Evolutionary conservation across 2,329 filamentous ascomycete species (phyloP), one percentile per base, ranked within the genome.

Genomic region (Pochonia chlamydosporia): DNA sequence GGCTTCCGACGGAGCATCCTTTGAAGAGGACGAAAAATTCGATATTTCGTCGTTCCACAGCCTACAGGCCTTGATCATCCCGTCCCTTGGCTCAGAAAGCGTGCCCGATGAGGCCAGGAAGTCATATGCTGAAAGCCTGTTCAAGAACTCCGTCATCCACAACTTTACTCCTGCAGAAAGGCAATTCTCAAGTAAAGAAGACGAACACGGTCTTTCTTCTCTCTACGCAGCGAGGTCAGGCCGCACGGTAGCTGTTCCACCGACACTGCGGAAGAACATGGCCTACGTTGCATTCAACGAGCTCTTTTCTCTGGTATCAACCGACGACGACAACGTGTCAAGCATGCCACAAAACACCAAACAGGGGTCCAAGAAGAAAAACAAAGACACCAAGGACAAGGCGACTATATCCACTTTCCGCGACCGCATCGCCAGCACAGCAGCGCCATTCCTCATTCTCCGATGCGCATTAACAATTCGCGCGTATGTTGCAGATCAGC

Each of bases 401-500:
- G 54, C 57, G 7, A 44, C 51, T 52, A 9, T 60, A 54, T 37
- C 64, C 16, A 58, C 63, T 2, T 63, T 73, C 10, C 71, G 74
- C 49, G 65, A 79, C 35, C 74, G 81, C 11, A 80, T 97, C 14
- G 87, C 92, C 0, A 78, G 82, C 59, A 85, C 85, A 3, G 81
- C 85, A 1, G 85, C 88, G 0, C 89, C 89, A 0, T 92, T 89
- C 58, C 75, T 97, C 3, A 85, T 97, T 39, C 72, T 96, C 2
- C 83, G 93, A 3, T 82, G 87, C 11, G 89, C 87, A 0, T 72
- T 96, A 14, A 84, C 88, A 0, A 69, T 97, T n/a, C 84, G 89
- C 47, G 76, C 84, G 1, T 97, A 95, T 61, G 84, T 95, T 40
- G 87, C 90, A 4, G 93, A 99, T 63, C 92, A 96, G 61, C 91